These are phyloP conservation scores for Phialemoniopsis sp. DNA, from an alignment of 2,329 filamentous ascomycete species.

Conservation along the genomic window DNA sequence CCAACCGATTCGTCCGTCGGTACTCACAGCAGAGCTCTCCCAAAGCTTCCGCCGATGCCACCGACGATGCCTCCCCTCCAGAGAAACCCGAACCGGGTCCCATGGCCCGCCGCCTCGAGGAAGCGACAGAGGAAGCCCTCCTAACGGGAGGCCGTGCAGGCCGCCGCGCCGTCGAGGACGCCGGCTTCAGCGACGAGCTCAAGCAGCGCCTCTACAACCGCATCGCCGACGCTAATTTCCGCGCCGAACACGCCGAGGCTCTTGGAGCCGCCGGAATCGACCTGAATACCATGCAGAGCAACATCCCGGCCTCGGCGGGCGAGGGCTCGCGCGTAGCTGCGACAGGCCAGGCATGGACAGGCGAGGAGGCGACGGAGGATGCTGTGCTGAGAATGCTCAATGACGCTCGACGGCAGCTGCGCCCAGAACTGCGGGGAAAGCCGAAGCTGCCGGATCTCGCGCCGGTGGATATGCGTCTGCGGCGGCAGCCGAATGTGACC, in stretches of 20 bases:
- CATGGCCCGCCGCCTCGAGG: conserved; percentile 53
- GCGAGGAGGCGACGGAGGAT: conserved; percentile 70
- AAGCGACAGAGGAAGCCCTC: conserved; percentile 61
- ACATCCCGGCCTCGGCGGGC: conserved; percentile 53
- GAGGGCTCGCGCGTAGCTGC: conserved; percentile 66
- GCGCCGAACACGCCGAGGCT: conserved; percentile 41
- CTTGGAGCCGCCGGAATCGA: conserved; percentile 39
- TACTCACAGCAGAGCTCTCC: no score
- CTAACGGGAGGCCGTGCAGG: conserved; percentile 55
- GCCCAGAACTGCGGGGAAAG: conserved; percentile 40
- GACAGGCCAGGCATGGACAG: conserved; percentile 69
- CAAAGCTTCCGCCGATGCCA: no score
- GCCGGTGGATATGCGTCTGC: conserved; percentile 49
- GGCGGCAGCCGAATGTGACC: conserved; percentile 28
- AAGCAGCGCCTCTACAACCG: conserved; percentile 54
- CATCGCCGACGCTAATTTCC: conserved; percentile 51
- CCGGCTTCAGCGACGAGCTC: conserved; percentile 60
- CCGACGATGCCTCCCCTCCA: neutral
- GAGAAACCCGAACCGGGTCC: conserved; percentile 31
- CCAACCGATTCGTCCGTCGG: no score
- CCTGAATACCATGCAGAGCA: conserved; percentile 2
- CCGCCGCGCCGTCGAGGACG: conserved; percentile 55
- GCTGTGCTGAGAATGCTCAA: conserved; percentile 79
- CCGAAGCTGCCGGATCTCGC: conserved; percentile 32
- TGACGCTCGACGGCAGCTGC: conserved; percentile 71